Percentiles rank a stretch among this genome's conserved stretches.
Evolutionary conservation across 164 flowering plant genomes (phyloP).

Genomic region (Platanus orientalis): DNA sequence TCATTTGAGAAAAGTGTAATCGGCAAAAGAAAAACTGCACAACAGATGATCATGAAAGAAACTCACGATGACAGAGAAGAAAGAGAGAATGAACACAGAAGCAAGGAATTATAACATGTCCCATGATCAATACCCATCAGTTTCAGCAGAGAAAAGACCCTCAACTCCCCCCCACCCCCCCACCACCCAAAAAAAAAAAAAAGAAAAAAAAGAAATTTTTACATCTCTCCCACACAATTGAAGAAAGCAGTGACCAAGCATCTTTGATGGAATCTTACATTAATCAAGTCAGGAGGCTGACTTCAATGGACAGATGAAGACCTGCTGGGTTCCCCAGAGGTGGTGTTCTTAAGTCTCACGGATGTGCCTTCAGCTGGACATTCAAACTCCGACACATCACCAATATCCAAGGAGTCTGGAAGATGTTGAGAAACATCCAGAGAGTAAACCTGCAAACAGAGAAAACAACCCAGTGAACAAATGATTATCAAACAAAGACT

Average conservation of each 20-base stretch:
- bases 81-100: conserved; percentile 1
- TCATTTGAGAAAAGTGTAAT: conserved; percentile 1
- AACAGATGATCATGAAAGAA: not conserved
- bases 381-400: conserved; percentile 31
- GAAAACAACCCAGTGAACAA: not conserved
- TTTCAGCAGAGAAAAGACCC: not conserved
- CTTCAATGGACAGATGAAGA: conserved; percentile 22
- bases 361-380: conserved; percentile 20
- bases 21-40: conserved; percentile 9
- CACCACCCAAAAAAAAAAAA: no score
- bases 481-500: no score
- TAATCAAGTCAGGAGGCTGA: conserved; percentile 2
- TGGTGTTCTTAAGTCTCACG: conserved; percentile 23
- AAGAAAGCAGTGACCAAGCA: not conserved
- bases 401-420: conserved; percentile 44
- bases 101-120: conserved; percentile 1
- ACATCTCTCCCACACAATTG: conserved; percentile 1
- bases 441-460: conserved; percentile 15
- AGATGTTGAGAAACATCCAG: conserved; percentile 30
- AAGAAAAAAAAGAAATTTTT: no score
- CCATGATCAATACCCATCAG: not conserved
- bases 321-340: conserved; percentile 23
- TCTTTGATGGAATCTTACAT: not conserved
- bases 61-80: not conserved
- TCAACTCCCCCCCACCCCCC: not conserved